Percentiles rank a stretch among this genome's conserved stretches.
phyloP scores from a whole-genome alignment of 129 eudicot genomes.

The Chrysanthemum makinoi region DNA sequence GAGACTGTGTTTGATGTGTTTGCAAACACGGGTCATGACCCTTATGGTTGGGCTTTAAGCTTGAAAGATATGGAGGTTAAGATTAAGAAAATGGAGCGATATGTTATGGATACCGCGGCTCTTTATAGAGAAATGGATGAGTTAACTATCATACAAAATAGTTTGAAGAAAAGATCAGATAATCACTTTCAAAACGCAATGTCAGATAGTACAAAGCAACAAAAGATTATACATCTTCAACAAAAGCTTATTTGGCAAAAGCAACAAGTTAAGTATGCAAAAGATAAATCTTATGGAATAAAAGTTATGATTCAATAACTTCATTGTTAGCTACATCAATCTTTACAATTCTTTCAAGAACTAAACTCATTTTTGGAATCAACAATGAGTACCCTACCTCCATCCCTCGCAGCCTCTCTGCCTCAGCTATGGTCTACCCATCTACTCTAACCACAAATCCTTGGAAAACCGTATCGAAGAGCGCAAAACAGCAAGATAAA shows the following conservation, averaged over 20 bases:
- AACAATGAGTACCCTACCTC: slow-evolving; percentile 28
- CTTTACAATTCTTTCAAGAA: slow-evolving; percentile 66
- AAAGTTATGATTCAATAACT: slow-evolving; percentile 54
- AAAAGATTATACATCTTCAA: slow-evolving; percentile 51
- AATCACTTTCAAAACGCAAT: slow-evolving; percentile 16
- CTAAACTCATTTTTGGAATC: slow-evolving; percentile 63
- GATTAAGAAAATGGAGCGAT: slow-evolving; percentile 54
- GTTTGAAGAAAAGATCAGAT: slow-evolving; percentile 40
- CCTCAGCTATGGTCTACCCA: slow-evolving; percentile 64
- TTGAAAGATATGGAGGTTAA: slow-evolving; percentile 60
- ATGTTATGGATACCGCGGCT: slow-evolving; percentile 37
- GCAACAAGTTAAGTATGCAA: slow-evolving; percentile 57
- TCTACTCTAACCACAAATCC: slow-evolving; percentile 32
- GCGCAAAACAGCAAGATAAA: slow-evolving; percentile 27
- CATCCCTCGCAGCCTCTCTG: slow-evolving; percentile 63
- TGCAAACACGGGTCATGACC: slow-evolving; percentile 66
- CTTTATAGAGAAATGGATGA: slow-evolving; percentile 62
- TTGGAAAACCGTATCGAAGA: slow-evolving; percentile 24
- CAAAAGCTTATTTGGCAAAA: slow-evolving; percentile 71
- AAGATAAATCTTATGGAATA: slow-evolving; percentile 73
- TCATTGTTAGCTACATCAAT: slow-evolving; percentile 50
- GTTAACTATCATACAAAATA: slow-evolving; percentile 44
- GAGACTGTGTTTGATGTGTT: slow-evolving; percentile 48
- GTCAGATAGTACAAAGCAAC: slow-evolving; percentile 25
- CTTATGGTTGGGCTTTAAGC: slow-evolving; percentile 43